Conservation (phyloP, 805 yeast genomes). For the Alloascoidea africana region DNA sequence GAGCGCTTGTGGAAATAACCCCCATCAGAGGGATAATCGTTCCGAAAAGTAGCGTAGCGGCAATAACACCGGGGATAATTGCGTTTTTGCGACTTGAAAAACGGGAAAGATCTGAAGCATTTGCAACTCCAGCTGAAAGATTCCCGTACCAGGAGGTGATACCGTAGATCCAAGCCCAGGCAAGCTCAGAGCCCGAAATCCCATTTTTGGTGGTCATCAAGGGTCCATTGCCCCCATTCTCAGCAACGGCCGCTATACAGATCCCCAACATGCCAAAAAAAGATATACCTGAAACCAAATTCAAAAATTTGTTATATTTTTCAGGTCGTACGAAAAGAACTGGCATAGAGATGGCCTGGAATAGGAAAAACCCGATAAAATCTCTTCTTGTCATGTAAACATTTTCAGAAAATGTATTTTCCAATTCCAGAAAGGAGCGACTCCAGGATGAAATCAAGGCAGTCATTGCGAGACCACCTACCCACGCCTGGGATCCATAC, state of each 20-base stretch:
- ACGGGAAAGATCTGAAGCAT: constrained; percentile 26
- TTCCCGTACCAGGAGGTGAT: constrained; percentile 26
- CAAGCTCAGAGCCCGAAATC: constrained; percentile 6
- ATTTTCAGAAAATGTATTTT: constrained; percentile 24
- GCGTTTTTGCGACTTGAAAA: constrained; percentile 18
- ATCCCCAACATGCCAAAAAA: constrained; percentile 17
- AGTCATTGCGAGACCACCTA: constrained; percentile 29
- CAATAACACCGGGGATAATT: constrained; percentile 17
- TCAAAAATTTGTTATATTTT: constrained; percentile 19
- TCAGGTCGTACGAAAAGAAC: constrained; percentile 18
- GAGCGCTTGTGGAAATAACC: constrained; percentile 25
- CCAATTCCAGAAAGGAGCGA: constrained; percentile 21
- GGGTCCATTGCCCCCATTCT: constrained; percentile 11
- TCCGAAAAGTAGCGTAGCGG: too few relatives aligned
- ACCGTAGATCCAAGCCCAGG: constrained; percentile 26
- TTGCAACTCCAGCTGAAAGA: constrained; percentile 22
- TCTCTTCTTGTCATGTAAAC: constrained; percentile 19
- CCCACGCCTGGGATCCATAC: constrained; percentile 29
- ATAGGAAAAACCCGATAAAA: too few relatives aligned
- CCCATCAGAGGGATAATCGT: constrained; percentile 28
- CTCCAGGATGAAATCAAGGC: constrained; percentile 23
- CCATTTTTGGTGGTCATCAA: constrained; percentile 8
- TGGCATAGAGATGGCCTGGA: constrained; percentile 26
- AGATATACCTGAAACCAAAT: constrained; percentile 20
- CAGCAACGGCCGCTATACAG: constrained; percentile 13